Base-by-base conservation (phyloP, 169 alveolate genomes). In the Plasmodium vivax region DNA sequence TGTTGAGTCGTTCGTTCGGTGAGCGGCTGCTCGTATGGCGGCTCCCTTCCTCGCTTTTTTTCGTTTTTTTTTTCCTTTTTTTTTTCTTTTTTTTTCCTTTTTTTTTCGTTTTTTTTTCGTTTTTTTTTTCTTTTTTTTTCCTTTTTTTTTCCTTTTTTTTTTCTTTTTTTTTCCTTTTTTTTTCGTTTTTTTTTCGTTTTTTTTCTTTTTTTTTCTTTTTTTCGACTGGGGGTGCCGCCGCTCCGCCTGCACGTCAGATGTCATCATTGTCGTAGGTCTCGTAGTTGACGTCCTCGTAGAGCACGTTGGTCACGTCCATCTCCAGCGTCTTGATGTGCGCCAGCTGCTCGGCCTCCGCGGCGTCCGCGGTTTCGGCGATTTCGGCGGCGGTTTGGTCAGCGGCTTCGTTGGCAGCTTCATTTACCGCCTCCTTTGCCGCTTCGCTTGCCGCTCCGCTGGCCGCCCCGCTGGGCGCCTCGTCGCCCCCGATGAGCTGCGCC, bases 201-300 rank as follows among this genome's bases (percentile, higher is more conserved):
- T 5, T 38, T 38, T 38, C 0, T 38, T 0, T 38, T 38, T 38
- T 38, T 5, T 38, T 12, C 1, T 12, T 51, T 16, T 12, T 51
- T 14, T 8, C 23, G 27, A 51, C 62, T 51, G 62, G 16, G 27
- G 62, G 62, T 51, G 62, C n/a, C 27, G 27, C 45, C 38, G 62
- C 32, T n/a, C 14, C 14, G 12, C 9, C 4, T 3, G 45, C 51
- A 45, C 36, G 1, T 27, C 72, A 87, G 68, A 19, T 75, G 41
- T 87, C 93, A 14, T 87, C 93, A 77, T 87, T 87, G 72, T 87
- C 77, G 72, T 87, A 87, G 7, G 77, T 87, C 34, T 87, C 87
- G 43, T 87, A 87, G 72, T 74, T 87, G 27, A 79, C 43, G 68
- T 87, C 93, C 1, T 87, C 93, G 38, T 87, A 87, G n/a, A 87